Evolutionary conservation across 495 filamentous ascomycete genomes (phyloP).

Genomic region (Penicillium goetzii): DNA sequence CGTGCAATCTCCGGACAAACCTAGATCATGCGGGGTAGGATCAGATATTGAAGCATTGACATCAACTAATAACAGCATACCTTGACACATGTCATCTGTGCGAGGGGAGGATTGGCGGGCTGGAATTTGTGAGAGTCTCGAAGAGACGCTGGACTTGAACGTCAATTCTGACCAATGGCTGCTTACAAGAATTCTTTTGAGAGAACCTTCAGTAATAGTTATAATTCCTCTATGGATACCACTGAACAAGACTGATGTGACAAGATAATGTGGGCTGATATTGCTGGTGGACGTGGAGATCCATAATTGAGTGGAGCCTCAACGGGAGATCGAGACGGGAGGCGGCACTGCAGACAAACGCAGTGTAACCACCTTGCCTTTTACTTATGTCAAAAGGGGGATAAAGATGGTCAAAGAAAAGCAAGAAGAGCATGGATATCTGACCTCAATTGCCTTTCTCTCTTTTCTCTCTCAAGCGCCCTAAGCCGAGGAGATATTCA

Average conservation of each 20-base stretch:
- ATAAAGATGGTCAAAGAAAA: background rate
- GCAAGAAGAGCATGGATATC: background rate
- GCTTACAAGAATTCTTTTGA: background rate
- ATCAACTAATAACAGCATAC: background rate
- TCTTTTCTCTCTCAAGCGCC: constrained; percentile 5
- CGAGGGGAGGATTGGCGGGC: constrained; percentile 1
- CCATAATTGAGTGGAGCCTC: background rate
- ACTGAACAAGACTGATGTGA: background rate
- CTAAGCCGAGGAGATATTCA: background rate
- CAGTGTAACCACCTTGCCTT: background rate
- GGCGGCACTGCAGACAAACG: background rate
- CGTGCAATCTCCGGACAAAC: background rate
- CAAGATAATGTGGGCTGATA: background rate
- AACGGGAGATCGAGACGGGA: constrained; percentile 4
- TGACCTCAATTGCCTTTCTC: background rate
- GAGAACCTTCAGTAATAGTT: too few relatives aligned
- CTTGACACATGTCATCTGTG: constrained; percentile 3
- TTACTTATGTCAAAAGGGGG: background rate
- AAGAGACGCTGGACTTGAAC: background rate
- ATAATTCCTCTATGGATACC: background rate
- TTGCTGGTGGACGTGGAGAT: background rate
- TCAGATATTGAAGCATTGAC: background rate
- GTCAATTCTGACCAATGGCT: background rate
- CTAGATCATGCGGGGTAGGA: constrained; percentile 3
- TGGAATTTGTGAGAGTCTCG: background rate